phyloP scores from a whole-genome alignment of 441 rosid species.

The Gossypium schwendimanii region DNA sequence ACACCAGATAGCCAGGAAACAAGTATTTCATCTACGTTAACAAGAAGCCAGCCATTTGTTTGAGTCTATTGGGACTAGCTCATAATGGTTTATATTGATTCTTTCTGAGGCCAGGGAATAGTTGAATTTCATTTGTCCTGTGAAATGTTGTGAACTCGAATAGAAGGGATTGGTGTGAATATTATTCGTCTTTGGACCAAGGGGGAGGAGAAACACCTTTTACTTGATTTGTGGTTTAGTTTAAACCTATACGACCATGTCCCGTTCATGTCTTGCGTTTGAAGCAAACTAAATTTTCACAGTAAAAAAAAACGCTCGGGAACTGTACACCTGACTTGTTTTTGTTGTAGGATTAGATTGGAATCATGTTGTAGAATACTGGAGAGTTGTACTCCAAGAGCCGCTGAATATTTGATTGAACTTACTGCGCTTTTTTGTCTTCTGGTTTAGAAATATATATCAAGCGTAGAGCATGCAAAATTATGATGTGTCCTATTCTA shows the following conservation, averaged over 20 bases:
- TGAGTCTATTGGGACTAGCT: slow-evolving; percentile 1
- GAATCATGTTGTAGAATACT: not conserved
- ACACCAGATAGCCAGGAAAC: slow-evolving; percentile 25
- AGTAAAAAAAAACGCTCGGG: not conserved
- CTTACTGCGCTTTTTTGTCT: not conserved
- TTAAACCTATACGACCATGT: not conserved
- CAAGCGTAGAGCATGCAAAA: not conserved
- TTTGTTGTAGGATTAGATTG: not conserved
- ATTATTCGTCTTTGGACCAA: not conserved
- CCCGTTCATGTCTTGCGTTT: not conserved
- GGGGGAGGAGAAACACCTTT: not conserved
- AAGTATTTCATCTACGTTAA: slow-evolving; percentile 9
- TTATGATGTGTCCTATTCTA: not conserved
- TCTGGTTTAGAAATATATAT: not conserved
- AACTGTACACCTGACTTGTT: not conserved
- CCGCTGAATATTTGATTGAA: not conserved
- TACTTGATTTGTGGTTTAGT: not conserved
- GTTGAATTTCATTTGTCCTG: not conserved
- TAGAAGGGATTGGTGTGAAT: not conserved
- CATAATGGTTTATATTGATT: not conserved
- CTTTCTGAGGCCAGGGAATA: not conserved
- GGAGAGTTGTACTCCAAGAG: not conserved
- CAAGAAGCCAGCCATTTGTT: slow-evolving; percentile 10
- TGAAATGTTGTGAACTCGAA: not conserved
- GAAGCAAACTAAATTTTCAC: not conserved